Evolutionary conservation across 129 eudicot species (phyloP).

Genomic region (Arctium lappa): DNA sequence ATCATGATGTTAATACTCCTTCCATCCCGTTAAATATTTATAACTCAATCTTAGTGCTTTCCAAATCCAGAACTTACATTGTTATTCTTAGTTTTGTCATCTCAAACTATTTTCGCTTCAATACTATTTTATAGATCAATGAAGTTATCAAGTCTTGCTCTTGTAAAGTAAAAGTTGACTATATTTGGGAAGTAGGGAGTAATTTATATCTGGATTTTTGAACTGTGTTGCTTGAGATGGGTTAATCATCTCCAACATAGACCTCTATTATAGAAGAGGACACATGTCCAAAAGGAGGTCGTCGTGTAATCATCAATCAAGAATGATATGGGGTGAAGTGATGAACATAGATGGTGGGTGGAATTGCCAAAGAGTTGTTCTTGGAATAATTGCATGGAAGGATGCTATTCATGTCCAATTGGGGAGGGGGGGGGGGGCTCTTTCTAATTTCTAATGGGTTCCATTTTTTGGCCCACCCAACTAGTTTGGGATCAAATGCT

Average conservation of each 20-base stretch:
- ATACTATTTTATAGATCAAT: background rate
- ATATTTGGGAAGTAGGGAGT: background rate
- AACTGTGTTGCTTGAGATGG: background rate
- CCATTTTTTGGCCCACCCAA: background rate
- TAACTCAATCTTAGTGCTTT: background rate
- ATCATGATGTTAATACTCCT: background rate
- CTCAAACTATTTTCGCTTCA: background rate
- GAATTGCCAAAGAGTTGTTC: background rate
- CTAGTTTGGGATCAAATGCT: background rate
- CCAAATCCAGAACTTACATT: background rate
- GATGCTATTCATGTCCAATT: background rate
- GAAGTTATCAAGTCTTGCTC: background rate
- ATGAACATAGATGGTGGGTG: background rate
- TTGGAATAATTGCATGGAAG: background rate
- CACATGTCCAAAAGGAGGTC: background rate
- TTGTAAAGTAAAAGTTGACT: background rate
- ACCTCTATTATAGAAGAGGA: background rate
- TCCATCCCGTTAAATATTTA: background rate
- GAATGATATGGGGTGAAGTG: background rate
- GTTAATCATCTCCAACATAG: background rate
- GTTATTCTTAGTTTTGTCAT: background rate
- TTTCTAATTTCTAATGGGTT: background rate
- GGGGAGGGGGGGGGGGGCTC: background rate
- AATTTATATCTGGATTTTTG: background rate
- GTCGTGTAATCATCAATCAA: background rate